These are phyloP conservation scores for Apiospora hydei DNA, from an alignment of 2,329 filamentous ascomycete genomes.

Conservation along the genomic window DNA sequence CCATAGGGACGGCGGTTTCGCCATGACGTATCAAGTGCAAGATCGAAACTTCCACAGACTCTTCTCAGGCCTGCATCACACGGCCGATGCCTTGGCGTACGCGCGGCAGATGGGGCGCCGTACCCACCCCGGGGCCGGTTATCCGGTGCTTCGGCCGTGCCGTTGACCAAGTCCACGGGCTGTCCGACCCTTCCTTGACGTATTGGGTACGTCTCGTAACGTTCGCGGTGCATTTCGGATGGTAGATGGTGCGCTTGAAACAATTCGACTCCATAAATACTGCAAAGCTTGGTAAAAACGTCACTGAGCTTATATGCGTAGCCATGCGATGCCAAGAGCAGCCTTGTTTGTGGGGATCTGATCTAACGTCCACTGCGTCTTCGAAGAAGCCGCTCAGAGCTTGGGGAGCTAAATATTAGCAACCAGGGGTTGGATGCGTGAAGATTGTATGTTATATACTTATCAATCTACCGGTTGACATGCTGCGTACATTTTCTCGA, in stretches of 20 bases:
- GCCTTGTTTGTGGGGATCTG: conserved; percentile 12
- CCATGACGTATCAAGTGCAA: conserved; percentile 11
- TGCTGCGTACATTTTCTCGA: background rate
- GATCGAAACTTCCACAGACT: conserved; percentile 5
- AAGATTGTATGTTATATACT: background rate
- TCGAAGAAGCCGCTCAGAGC: background rate
- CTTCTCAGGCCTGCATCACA: background rate
- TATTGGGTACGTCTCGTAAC: background rate
- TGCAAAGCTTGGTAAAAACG: conserved; percentile 10
- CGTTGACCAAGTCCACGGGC: background rate
- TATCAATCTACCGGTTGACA: background rate
- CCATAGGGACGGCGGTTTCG: background rate
- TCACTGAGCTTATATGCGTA: background rate
- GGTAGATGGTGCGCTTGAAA: background rate
- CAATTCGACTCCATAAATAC: background rate
- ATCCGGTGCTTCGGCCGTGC: conserved; percentile 9
- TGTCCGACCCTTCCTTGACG: background rate
- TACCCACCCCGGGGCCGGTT: conserved; percentile 13
- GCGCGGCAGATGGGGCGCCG: conserved; percentile 12
- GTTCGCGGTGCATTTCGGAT: background rate
- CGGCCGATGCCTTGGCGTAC: conserved; percentile 18
- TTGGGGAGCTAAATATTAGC: background rate
- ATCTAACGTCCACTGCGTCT: background rate
- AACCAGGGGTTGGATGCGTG: background rate
- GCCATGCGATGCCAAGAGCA: conserved; percentile 8